Base-by-base conservation (phyloP, 139 green algal species). In the Edaphochlamys debaryana region DNA sequence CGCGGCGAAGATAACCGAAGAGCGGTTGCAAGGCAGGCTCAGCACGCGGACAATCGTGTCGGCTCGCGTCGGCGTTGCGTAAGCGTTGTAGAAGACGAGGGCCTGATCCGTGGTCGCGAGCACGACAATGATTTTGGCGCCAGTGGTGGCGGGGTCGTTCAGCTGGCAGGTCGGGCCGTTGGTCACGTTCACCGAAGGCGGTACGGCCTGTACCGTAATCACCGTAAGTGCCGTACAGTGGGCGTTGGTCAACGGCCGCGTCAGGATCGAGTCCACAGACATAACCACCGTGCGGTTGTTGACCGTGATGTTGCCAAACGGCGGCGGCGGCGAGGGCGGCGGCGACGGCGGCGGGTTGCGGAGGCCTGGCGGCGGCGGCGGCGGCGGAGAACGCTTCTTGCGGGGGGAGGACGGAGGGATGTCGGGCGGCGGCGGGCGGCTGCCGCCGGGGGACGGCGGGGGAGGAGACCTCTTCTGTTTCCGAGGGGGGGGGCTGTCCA, bases 271-370 rank as follows among this genome's bases (percentile, higher is more conserved):
- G 67, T 85, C 79, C 27, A 76, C 79, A 32, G 41, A 56, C 66
- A 85, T 85, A 27, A 78, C 56, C 37, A 85, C 79, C 0, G 79
- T 85, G 40, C 79, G 67, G 54, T 76, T 76, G 79, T 74, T 71
- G 67, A 78, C 66, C 29, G 75, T 81, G 75, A 71, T 37, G 60
- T 81, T 81, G 58, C 30, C n/a, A 41, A 2, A n/a, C 3, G 66
- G 66, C 36, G 79, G 68, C 25, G 77, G 48, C 3, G 69, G 69
- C 1, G 45, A 30, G 30, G 45, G 69, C 6, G 45, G 45, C 27
- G 67, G 36, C 67, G 30, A 22, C 30, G 66, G 45, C 36, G 50
- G 52, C 37, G 54, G 36, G 50, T 34, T 37, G 34, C 38, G n/a
- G 25, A n/a, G 60, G 50, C 1, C 32, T 19, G 9, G 37, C 23